Percentiles rank a stretch among this genome's conserved stretches.
Evolutionary conservation across 2,329 filamentous ascomycete species (phyloP).

Genomic region (Pseudogymnoascus sp.): DNA sequence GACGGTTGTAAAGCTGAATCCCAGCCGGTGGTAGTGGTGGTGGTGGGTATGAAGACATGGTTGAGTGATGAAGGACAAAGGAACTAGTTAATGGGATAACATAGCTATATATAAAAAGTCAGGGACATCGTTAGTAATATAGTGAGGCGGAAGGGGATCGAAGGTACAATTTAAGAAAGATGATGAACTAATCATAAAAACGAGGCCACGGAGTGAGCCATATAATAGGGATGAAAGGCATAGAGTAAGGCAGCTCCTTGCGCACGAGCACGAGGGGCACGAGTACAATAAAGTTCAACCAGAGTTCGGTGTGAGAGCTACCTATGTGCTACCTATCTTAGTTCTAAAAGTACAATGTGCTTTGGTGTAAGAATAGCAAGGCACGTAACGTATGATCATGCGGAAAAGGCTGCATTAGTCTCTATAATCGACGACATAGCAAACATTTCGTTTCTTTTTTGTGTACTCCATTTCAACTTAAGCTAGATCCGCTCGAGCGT

Average conservation of each 20-base stretch:
- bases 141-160: not conserved
- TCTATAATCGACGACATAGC: not conserved
- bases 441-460: not conserved
- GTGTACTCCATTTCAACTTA: not conserved
- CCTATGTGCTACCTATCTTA: too few species aligned
- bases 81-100: not conserved
- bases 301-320: not conserved
- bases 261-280: too few species aligned
- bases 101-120: not conserved
- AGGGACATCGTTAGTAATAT: not conserved
- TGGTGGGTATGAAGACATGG: not conserved
- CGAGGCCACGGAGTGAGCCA: not conserved
- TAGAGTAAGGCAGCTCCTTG: not conserved
- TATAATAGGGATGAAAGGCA: not conserved
- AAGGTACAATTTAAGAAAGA: not conserved
- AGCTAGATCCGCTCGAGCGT: not conserved
- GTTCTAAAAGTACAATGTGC: not conserved
- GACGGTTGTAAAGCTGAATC: not conserved
- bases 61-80: not conserved
- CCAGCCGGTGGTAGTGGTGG: not conserved
- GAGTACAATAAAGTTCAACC: not conserved
- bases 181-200: not conserved
- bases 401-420: not conserved
- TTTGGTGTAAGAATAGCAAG: not conserved
- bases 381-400: not conserved